Base-by-base conservation (phyloP, 1,284 basidiomycete species). In the Lentinula novae-zelandiae region DNA sequence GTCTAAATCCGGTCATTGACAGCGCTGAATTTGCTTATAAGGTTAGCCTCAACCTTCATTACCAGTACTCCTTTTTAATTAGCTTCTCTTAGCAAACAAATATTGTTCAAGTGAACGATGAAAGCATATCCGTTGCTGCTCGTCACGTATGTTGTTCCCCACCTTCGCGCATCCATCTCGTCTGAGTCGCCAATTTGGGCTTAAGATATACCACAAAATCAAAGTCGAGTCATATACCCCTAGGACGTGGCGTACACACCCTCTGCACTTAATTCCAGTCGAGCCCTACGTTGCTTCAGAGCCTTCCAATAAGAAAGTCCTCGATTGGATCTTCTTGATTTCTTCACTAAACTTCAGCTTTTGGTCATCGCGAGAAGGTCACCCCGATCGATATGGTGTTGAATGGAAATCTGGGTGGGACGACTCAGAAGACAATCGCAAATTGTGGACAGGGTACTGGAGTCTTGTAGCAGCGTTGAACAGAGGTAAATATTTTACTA, bases 311-410 rank as follows among this genome's bases (percentile, higher is more conserved):
- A 80, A 76, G 67, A 71, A 77, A 42, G 81, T 83, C 31, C 75
- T 93, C 34, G 78, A 93, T 72, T 93, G 92, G 92, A 86, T 94
- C 63, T 93, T 94, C 72, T 79, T 93, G 57, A 85, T 94, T 39
- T 91, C 91, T 0, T 80, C 87, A 1, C 79, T 93, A 53, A 94
- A 94, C 71, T 94, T 94, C 72, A 89, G 85, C 65, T 94, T 94
- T 69, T 94, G 92, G 92, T 92, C 90, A 0, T 83, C 88, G 63
- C 77, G 75, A 49, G 84, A 86, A 60, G 83, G 82, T 0, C 70
- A 67, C 8, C 64, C 72, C 2, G 81, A 82, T 50, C 78, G 89
- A 22, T 94, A 86, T 68, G 90, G 86, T 8, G 84, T 93, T 1
- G 80, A 86, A 65, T 94, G 91, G 90, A 78, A 82, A 49, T 72